Evolutionary conservation across 2,329 filamentous ascomycete genomes (phyloP).

Genomic region (Spiromastix sp.): DNA sequence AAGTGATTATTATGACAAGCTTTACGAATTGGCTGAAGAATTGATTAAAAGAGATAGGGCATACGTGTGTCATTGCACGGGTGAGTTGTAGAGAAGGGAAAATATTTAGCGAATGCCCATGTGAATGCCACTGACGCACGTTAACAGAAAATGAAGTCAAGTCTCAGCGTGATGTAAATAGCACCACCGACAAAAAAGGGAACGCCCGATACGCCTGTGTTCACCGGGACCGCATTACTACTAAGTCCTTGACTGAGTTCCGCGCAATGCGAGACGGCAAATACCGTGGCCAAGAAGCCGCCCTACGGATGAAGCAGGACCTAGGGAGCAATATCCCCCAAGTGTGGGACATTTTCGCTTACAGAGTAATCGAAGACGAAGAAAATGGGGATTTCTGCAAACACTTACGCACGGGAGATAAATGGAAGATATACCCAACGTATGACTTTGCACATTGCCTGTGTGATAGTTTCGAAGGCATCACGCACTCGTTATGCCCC

Average conservation of each 20-base stretch:
- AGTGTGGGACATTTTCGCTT: slow-evolving; percentile 93
- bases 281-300: slow-evolving; percentile 74
- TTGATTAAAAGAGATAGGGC: slow-evolving; percentile 60
- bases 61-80: slow-evolving; percentile 78
- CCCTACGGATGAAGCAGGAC: slow-evolving; percentile 87
- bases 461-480: slow-evolving; percentile 82
- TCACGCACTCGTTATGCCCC: slow-evolving; percentile 87
- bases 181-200: slow-evolving; percentile 41
- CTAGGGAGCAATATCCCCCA: slow-evolving; percentile 74
- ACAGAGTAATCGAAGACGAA: slow-evolving; percentile 67
- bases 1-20: slow-evolving; percentile 76
- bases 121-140: no score
- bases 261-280: slow-evolving; percentile 84
- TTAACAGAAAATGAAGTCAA: slow-evolving; percentile 77
- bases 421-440: slow-evolving; percentile 90
- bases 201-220: slow-evolving; percentile 68
- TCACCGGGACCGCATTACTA: slow-evolving; percentile 63
- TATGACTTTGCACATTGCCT: slow-evolving; percentile 89
- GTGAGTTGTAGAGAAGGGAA: slow-evolving; percentile 29
- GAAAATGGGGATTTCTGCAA: slow-evolving; percentile 21
- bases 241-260: slow-evolving; percentile 74
- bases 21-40: slow-evolving; percentile 83
- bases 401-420: slow-evolving; percentile 68
- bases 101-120: no score
- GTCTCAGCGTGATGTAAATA: slow-evolving; percentile 27